Conservation (phyloP, 352 stramenopile species). For the Phytophthora chlamydospora region DNA sequence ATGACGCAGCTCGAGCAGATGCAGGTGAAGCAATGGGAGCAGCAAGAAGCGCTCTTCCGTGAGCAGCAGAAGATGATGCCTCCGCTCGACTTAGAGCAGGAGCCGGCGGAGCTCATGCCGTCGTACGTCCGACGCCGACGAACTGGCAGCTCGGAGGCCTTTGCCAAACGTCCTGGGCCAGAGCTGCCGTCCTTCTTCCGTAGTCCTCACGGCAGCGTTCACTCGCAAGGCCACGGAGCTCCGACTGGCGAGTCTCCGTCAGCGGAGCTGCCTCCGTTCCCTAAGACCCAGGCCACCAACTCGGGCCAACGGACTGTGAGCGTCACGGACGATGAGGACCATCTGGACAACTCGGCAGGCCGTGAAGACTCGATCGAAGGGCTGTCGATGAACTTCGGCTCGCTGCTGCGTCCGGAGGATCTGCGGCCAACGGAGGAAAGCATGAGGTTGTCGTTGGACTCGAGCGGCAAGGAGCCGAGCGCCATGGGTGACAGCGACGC, state of each 20-base stretch:
- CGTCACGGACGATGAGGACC: conserved; percentile 47
- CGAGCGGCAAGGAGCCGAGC: conserved; percentile 37
- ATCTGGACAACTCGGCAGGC: conserved; percentile 33
- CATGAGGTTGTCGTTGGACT: conserved; percentile 47
- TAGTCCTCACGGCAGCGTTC: conserved; percentile 18
- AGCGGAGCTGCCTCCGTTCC: conserved; percentile 13
- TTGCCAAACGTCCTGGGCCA: conserved; percentile 4
- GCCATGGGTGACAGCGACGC: conserved; percentile 25
- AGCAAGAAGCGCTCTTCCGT: conserved; percentile 34
- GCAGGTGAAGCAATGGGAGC: conserved; percentile 32
- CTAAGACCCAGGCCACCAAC: conserved; percentile 29
- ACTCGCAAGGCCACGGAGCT: conserved; percentile 16
- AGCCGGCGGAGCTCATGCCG: conserved; percentile 17
- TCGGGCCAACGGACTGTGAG: conserved; percentile 34
- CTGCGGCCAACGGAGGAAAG: conserved; percentile 44
- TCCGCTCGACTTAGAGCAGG: conserved; percentile 16
- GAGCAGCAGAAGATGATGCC: conserved; percentile 14
- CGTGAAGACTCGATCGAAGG: conserved; percentile 29
- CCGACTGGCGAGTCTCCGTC: conserved; percentile 13
- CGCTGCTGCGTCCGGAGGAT: conserved; percentile 46
- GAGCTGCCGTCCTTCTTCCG: conserved; percentile 35
- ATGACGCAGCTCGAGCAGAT: conserved; percentile 38
- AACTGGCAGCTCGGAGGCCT: conserved; percentile 23
- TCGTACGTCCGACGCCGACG: conserved; percentile 13
- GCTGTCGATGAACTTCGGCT: conserved; percentile 44